Base-by-base conservation (phyloP, 2,329 filamentous ascomycete species). In the Parastagonospora nodorum region DNA sequence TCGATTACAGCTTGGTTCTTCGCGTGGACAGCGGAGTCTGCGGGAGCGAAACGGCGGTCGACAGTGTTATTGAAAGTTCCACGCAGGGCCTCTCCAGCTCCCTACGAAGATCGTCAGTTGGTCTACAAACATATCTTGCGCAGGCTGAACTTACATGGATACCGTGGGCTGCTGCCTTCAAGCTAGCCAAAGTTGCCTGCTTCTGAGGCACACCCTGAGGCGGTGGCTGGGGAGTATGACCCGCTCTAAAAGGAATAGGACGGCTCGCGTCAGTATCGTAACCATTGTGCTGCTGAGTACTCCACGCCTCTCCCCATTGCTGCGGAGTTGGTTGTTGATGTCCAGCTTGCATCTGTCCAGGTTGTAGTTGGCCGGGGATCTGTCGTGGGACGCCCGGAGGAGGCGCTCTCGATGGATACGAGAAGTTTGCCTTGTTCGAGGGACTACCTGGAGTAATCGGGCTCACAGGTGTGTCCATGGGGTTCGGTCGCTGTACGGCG, bases 31-130 rank as follows among this genome's bases (percentile, higher is more conserved):
- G 57, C 24, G 10, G 65, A 61, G 33, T 66, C 61, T 7, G 59
- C 50, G 3, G 53, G 48, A 5, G 47, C 48, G 44, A 65, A 68
- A 33, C 64, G 70, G 11, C 63, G 65, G 48, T 73, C 70, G 37
- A 71, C 63, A 2, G 64, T 60, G 40, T 60, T 59, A 39, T 72
- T 72, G 32, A 73, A 60, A 3, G 68, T 72, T 10, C 70, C 70
- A 30, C 70, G 66, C 14, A 73, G 63, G 37, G 70, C 64, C 58
- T 73, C 70, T 42, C 69, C 61, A 14, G 68, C 70, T 36, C 70
- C 70, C 70, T 73, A 36, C 33, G 1, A 8, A 11, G 8, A 14
- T 3, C 38, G 15, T 64, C 12, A 57, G 59, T 44, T 5, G 44
- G 16, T 29, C 16, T 5, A 31, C 9, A 0, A 4, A 39, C 12